Evolutionary conservation across 192 early-diverging fungal genomes (phyloP).

Genomic region (Coemansia sp.): DNA sequence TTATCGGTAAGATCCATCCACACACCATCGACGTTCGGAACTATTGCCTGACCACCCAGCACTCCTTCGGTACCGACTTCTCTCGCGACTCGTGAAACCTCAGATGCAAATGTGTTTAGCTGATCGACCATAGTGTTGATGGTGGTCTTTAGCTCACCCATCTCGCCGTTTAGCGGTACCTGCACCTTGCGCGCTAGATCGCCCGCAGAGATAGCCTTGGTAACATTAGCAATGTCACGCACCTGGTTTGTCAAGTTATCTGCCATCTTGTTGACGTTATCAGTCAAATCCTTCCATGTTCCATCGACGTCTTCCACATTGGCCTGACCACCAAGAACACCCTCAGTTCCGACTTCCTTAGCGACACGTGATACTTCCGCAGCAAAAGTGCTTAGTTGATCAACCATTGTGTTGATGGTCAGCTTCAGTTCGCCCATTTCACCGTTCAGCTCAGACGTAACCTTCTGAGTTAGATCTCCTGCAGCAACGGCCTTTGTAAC

Average conservation of each 20-base stretch:
- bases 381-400: constrained; percentile 57
- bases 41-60: constrained; percentile 60
- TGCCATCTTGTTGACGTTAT: constrained; percentile 60
- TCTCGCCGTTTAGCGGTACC: constrained; percentile 49
- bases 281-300: constrained; percentile 59
- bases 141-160: constrained; percentile 53
- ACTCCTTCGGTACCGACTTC: constrained; percentile 68
- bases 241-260: constrained; percentile 56
- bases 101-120: constrained; percentile 53
- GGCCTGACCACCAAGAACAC: constrained; percentile 65
- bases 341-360: constrained; percentile 62
- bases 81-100: constrained; percentile 65
- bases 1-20: constrained; percentile 60
- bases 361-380: constrained; percentile 64
- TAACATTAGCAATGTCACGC: constrained; percentile 49
- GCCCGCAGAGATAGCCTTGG: constrained; percentile 55
- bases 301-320: constrained; percentile 34
- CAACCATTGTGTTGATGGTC: constrained; percentile 57
- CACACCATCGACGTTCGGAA: constrained; percentile 44
- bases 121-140: constrained; percentile 60
- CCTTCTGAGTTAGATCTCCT: constrained; percentile 55
- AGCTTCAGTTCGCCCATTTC: constrained; percentile 57
- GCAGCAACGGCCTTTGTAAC: constrained; percentile 57
- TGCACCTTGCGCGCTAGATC: constrained; percentile 55
- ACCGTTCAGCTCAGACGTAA: constrained; percentile 46